phyloP scores from a whole-genome alignment of 2,329 filamentous ascomycete genomes.

The Cladosporium sp. region DNA sequence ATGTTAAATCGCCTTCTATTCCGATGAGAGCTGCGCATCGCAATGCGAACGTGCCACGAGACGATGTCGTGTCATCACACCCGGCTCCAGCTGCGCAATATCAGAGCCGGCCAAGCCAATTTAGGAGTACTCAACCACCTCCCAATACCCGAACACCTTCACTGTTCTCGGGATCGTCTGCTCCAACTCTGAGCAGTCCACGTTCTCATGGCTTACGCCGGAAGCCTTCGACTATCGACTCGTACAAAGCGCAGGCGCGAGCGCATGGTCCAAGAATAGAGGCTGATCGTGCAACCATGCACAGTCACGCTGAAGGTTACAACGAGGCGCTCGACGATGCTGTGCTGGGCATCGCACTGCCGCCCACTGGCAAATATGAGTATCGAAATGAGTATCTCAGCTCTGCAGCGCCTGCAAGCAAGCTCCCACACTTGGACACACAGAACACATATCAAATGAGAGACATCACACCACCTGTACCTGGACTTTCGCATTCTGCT shows the following conservation, averaged over 20 bases:
- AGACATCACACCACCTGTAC: slow-evolving; percentile 27
- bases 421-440: slow-evolving; percentile 9
- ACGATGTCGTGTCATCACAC: slow-evolving; percentile 16
- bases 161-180: slow-evolving; percentile 50
- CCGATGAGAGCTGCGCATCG: slow-evolving; percentile 18
- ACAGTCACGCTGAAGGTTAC: slow-evolving; percentile 20
- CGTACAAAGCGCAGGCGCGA: slow-evolving; percentile 33
- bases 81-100: slow-evolving; percentile 17
- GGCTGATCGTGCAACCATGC: slow-evolving; percentile 22
- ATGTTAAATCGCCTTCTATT: slow-evolving; percentile 22
- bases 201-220: slow-evolving; percentile 45
- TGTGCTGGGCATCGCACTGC: slow-evolving; percentile 31
- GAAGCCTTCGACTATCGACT: slow-evolving; percentile 47
- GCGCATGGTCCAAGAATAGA: slow-evolving; percentile 37
- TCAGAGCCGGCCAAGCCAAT: slow-evolving; percentile 2
- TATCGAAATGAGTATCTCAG: slow-evolving; percentile 6
- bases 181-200: slow-evolving; percentile 49
- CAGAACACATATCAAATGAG: slow-evolving; percentile 4
- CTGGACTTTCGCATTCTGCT: slow-evolving; percentile 60
- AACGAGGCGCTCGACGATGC: slow-evolving; percentile 28
- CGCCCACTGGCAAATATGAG: slow-evolving; percentile 17
- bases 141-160: slow-evolving; percentile 41
- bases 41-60: slow-evolving; percentile 13
- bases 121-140: background rate
- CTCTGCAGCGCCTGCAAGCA: slow-evolving; percentile 2